Evolutionary conservation across 257 asterid species (phyloP).

Genomic region (Avicennia marina): DNA sequence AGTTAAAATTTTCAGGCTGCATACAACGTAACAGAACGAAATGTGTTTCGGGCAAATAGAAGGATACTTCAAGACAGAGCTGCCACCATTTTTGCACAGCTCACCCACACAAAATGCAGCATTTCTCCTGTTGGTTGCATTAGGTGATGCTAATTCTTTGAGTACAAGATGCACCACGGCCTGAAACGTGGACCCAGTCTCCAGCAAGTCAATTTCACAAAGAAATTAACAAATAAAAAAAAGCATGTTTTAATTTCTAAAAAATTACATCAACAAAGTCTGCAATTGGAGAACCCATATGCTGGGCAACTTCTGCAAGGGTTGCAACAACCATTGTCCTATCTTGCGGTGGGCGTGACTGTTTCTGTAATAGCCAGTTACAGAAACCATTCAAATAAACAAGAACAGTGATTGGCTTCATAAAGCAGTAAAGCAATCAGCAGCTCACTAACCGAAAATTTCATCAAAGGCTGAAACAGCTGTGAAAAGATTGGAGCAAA

Average conservation of each 20-base stretch:
- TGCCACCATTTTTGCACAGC: conserved; percentile 94
- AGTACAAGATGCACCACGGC: conserved; percentile 82
- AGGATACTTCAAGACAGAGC: conserved; percentile 77
- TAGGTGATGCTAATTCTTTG: conserved; percentile 80
- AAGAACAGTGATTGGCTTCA: not conserved
- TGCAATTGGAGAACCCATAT: conserved; percentile 95
- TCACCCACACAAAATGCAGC: conserved; percentile 99
- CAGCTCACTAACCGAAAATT: conserved; percentile 66
- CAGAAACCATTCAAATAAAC: conserved; percentile 4
- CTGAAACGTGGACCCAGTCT: conserved; percentile 41
- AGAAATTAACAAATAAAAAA: not conserved
- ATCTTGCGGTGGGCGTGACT: conserved; percentile 82
- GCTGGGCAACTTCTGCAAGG: conserved; percentile 98
- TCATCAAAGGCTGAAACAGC: conserved; percentile 84
- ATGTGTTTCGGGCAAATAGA: conserved; percentile 3
- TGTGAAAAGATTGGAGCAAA: conserved; percentile 79
- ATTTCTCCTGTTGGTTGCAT: conserved; percentile 86
- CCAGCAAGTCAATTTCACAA: conserved; percentile 15
- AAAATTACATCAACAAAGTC: conserved; percentile 71
- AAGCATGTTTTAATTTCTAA: not conserved
- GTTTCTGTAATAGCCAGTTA: conserved; percentile 51
- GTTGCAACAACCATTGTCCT: conserved; percentile 99
- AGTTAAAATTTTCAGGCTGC: not conserved
- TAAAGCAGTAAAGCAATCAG: conserved; percentile 7
- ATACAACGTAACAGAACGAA: not conserved